Evolutionary conservation across 495 filamentous ascomycete genomes (phyloP).

Genomic region (Bathelium albidoporum): DNA sequence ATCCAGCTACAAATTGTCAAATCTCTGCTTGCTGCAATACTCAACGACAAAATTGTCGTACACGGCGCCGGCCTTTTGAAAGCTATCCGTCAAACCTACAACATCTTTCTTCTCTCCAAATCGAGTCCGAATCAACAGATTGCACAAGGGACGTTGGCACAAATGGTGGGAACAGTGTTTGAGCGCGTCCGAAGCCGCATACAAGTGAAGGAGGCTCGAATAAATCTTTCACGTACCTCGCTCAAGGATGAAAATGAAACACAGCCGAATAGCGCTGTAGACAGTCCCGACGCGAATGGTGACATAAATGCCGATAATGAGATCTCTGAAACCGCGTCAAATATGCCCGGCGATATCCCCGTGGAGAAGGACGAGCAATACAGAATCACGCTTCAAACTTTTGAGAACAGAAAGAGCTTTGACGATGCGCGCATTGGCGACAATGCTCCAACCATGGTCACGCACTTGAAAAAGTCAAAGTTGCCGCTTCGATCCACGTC

Average conservation of each 20-base stretch:
- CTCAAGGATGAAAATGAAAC: constrained; percentile 18
- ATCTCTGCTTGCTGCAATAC: constrained; percentile 83
- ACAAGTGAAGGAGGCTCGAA: constrained; percentile 68
- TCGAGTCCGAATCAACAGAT: constrained; percentile 89
- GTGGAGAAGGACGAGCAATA: constrained; percentile 49
- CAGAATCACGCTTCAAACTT: constrained; percentile 89
- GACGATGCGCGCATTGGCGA: constrained; percentile 87
- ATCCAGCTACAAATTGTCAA: constrained; percentile 97
- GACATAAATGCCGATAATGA: constrained; percentile 21
- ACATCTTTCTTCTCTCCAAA: constrained; percentile 91
- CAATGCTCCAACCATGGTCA: constrained; percentile 85
- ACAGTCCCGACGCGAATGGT: constrained; percentile 23
- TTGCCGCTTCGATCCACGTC: constrained; percentile 42
- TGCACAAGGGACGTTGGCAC: constrained; percentile 89
- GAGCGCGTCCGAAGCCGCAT: constrained; percentile 84
- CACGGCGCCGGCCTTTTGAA: constrained; percentile 95
- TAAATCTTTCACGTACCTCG: constrained; percentile 39
- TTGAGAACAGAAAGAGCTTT: constrained; percentile 86
- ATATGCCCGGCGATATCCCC: constrained; percentile 43
- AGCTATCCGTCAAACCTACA: constrained; percentile 97
- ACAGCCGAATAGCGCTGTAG: constrained; percentile 23
- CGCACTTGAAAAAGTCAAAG: constrained; percentile 56
- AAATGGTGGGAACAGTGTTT: constrained; percentile 98
- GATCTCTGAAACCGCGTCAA: constrained; percentile 38
- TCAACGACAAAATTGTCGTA: constrained; percentile 97